Evolutionary conservation across 371 early-diverging fungal genomes (phyloP), one percentile per base, ranked within the genome.

Genomic region (Syncephalastrum monosporum): DNA sequence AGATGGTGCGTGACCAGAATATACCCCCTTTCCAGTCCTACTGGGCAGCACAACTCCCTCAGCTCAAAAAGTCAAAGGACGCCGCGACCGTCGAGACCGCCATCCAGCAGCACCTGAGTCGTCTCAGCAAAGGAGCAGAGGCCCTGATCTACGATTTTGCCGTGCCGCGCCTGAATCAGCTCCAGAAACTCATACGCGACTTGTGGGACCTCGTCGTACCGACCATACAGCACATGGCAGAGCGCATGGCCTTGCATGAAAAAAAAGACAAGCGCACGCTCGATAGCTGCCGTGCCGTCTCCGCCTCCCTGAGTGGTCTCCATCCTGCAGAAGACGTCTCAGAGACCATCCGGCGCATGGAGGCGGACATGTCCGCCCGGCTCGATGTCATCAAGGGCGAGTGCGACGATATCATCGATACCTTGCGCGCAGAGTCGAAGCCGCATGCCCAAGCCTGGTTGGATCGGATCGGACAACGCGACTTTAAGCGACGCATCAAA

Each of bases 381-480:
- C 50, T 57, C 15, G 67, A 79, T 50, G 75, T 71, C 10, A 49
- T 59, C 42, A 68, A 77, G 50, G 79, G 73, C 41, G 72, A 84
- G 10, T 74, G 81, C 43, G 71, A 79, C 43, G 81, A 78, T 48
- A 55, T 55, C n/a, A 21, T 42, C 5, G 24, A 33, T n/a, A 21
- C 56, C 10, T 13, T 57, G 21, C 49, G 42, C 4, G 55, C 42
- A 10, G 77, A 82, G 38, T 72, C 79, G 0, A 71, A 70, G 45
- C 61, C 66, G 43, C 82, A 79, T 1, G 75, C 77, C n/a, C 72
- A 75, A 43, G 71, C 79, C 5, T 69, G 85, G 54, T 68, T 86
- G 10, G 88, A 86, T 27, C 80, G 77, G 53, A 74, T 85, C 2
- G 74, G 69, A 21, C 79, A 86, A 60, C 87, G 85, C 64, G 89